A percentile compares a stretch with the other conserved stretches of the same genome.
Conservation (phyloP, 768 basidiomycete genomes). For the Psilocybe tampanensis region DNA sequence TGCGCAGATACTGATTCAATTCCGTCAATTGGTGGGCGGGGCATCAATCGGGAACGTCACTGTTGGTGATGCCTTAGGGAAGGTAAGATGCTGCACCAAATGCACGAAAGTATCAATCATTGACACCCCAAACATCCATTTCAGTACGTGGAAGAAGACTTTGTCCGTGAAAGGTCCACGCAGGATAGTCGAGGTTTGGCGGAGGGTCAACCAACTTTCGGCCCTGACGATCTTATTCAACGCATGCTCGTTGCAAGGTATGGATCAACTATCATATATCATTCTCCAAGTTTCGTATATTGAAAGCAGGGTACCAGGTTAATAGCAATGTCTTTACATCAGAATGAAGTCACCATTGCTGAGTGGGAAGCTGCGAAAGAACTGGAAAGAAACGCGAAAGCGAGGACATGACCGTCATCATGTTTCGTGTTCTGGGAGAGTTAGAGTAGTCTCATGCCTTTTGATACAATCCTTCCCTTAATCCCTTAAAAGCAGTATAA, state of each 20-base stretch:
- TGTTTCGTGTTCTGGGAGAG: too few relatives aligned
- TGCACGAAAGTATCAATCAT: not conserved
- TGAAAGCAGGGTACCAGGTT: slow-evolving; percentile 41
- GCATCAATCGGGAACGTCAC: slow-evolving; percentile 60
- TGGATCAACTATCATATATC: slow-evolving; percentile 23
- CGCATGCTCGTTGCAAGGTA: slow-evolving; percentile 74
- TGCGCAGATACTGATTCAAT: slow-evolving; percentile 49
- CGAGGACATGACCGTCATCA: slow-evolving; percentile 20
- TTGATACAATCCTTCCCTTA: too few relatives aligned
- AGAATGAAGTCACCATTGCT: slow-evolving; percentile 53
- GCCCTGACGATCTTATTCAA: slow-evolving; percentile 65
- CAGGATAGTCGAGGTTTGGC: slow-evolving; percentile 24
- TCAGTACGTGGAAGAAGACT: slow-evolving; percentile 79
- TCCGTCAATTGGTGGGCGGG: slow-evolving; percentile 61
- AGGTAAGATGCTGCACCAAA: slow-evolving; percentile 42
- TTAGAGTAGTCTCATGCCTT: too few relatives aligned
- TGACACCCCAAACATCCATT: not conserved
- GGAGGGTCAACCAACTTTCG: slow-evolving; percentile 35
- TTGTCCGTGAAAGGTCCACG: slow-evolving; percentile 49
- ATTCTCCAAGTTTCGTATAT: slow-evolving; percentile 4
- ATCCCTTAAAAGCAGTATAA: too few relatives aligned
- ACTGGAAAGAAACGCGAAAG: slow-evolving; percentile 52
- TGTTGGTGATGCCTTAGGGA: slow-evolving; percentile 56
- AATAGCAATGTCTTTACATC: slow-evolving; percentile 62
- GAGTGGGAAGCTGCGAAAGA: slow-evolving; percentile 67